Evolutionary conservation across 2,329 filamentous ascomycete species (phyloP), one percentile per base, ranked within the genome.

Genomic region (Cryphonectria parasitica): DNA sequence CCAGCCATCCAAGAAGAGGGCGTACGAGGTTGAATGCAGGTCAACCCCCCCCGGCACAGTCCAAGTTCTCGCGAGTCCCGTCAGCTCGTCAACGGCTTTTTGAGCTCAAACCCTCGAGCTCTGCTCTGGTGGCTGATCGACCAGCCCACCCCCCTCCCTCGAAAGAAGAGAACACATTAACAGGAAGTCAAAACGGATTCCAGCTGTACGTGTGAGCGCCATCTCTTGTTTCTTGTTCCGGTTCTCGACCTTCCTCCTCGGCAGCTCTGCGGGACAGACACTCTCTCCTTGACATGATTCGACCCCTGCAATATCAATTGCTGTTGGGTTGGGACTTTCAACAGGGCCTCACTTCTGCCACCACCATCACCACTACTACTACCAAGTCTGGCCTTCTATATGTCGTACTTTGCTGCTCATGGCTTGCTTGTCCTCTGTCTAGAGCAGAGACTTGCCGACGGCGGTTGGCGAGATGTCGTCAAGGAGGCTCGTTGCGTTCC

Each of bases 11-110:
- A 58, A 63, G 39, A 49, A n/a, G 36, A 52, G 63, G 63, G 49
- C 25, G 11, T 28, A 25, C 52, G 69, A 70, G 69, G 69, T 66
- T 56, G 69, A 68, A 66, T 68, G 69, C 69, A 68, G 69, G 45
- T 60, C 60, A 31, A 49, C 45, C 25, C 31, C 45, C 52, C 43
- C 36, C 31, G 64, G 60, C 64, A 70, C 68, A 67, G 31, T 43
- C 65, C 49, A 63, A 63, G 15, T 17, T 58, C 54, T 31, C 54
- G 28, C 54, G 54, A 17, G 28, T 28, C 6, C 54, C 13, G 25
- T 34, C 25, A 34, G 25, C 25, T 58, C 54, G 25, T 19, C 28
- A 19, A 34, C 54, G 54, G 15, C 54, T 22, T 31, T 31, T 31
- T 34, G 54, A 58, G 54, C 54, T 58, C 54, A 31, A 31, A 31